Percentiles rank a stretch among this genome's conserved stretches.
These are phyloP conservation scores for Malassezia sympodialis DNA, from an alignment of 1,284 basidiomycete genomes.

Conservation along the genomic window DNA sequence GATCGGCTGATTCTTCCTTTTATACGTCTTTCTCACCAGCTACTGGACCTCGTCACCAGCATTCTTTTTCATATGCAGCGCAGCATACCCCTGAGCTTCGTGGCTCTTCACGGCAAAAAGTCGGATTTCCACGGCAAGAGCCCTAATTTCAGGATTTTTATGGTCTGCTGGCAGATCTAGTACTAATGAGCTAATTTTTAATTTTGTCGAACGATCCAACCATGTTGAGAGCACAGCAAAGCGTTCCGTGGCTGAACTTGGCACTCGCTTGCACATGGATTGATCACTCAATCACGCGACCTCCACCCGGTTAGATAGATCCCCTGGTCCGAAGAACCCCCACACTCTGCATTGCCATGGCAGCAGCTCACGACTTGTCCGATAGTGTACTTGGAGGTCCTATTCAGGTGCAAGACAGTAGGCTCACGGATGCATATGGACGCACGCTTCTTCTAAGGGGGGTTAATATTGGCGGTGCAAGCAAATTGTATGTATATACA, in stretches of 20 bases:
- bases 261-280: not conserved
- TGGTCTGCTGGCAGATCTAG: not conserved
- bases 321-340: not conserved
- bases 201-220: not conserved
- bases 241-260: not conserved
- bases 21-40: not conserved
- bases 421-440: constrained; percentile 41
- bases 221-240: not conserved
- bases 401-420: constrained; percentile 20
- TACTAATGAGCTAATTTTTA: not conserved
- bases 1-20: not conserved
- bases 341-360: not conserved
- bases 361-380: constrained; percentile 28
- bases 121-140: not conserved
- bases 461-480: constrained; percentile 46
- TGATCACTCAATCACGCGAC: not conserved
- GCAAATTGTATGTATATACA: constrained; percentile 44
- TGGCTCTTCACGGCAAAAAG: not conserved
- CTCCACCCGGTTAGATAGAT: not conserved
- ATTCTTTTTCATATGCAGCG: not conserved
- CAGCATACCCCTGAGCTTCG: not conserved
- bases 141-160: not conserved
- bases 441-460: constrained; percentile 48
- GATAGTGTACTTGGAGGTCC: constrained; percentile 21
- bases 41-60: not conserved